A percentile compares a stretch with the other conserved stretches of the same genome.
Evolutionary conservation across 2,329 filamentous ascomycete species (phyloP).

Genomic region (Botrytis sinoallii): DNA sequence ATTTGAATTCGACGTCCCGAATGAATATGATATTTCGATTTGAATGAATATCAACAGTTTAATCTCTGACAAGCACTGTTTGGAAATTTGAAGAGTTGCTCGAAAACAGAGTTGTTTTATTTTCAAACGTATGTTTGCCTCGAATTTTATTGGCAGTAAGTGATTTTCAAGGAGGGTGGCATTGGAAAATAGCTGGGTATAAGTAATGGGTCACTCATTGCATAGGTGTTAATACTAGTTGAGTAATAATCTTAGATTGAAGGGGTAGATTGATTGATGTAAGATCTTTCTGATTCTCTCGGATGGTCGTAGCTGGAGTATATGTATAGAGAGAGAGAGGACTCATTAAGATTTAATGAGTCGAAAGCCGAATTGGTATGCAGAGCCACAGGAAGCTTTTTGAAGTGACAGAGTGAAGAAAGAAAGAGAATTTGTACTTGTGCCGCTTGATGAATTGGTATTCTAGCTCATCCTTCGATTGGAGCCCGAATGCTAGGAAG

Average conservation of each 20-base stretch:
- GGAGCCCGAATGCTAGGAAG: neutral
- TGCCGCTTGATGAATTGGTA: neutral
- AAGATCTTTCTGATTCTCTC: neutral
- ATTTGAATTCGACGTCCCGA: neutral
- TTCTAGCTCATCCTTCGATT: neutral
- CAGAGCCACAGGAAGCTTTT: neutral
- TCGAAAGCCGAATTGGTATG: neutral
- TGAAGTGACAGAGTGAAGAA: neutral
- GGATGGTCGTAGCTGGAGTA: neutral
- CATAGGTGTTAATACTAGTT: neutral
- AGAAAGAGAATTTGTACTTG: neutral
- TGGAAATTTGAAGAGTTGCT: neutral
- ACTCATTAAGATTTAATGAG: too few relatives aligned
- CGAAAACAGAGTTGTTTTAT: neutral
- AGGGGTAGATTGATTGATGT: neutral
- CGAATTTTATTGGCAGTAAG: neutral
- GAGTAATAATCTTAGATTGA: neutral
- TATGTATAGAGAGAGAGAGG: rapidly evolving
- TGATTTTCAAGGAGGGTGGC: neutral
- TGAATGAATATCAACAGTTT: neutral
- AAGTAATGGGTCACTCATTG: neutral
- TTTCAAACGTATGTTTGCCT: neutral
- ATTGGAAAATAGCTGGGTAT: neutral
- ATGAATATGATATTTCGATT: neutral
- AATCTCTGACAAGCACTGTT: neutral